Evolutionary conservation across 192 early-diverging fungal species (phyloP).

Genomic region (Coemansia sp.): DNA sequence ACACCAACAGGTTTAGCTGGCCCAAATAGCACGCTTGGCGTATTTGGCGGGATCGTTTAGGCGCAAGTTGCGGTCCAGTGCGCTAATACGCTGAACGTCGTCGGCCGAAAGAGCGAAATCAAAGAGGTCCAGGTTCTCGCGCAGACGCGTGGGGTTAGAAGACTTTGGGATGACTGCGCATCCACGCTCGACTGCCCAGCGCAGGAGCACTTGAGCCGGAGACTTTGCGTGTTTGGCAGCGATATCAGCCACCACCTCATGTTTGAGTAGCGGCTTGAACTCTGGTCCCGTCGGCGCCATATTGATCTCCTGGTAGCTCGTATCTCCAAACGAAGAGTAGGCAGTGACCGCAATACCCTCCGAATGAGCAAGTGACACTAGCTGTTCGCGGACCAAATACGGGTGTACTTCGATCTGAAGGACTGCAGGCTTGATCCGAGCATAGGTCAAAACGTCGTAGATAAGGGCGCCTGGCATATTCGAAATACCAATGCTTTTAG

Average conservation of each 20-base stretch:
- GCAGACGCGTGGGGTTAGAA: slow-evolving; percentile 63
- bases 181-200: slow-evolving; percentile 74
- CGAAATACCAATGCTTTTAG: slow-evolving; percentile 69
- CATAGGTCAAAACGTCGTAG: slow-evolving; percentile 58
- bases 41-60: slow-evolving; percentile 34
- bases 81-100: slow-evolving; percentile 28
- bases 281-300: slow-evolving; percentile 7
- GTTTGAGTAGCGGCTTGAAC: slow-evolving; percentile 24
- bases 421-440: slow-evolving; percentile 66
- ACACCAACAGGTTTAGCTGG: background rate
- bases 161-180: slow-evolving; percentile 79
- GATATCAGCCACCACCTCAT: slow-evolving; percentile 59
- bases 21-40: too few species aligned
- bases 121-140: slow-evolving; percentile 41
- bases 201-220: slow-evolving; percentile 71
- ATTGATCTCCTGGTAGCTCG: slow-evolving; percentile 25
- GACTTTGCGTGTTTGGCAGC: slow-evolving; percentile 64
- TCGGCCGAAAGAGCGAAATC: slow-evolving; percentile 24
- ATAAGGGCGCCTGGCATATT: slow-evolving; percentile 66
- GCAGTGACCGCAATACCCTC: slow-evolving; percentile 78
- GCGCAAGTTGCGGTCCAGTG: slow-evolving; percentile 26
- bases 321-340: slow-evolving; percentile 80
- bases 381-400: slow-evolving; percentile 59
- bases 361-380: slow-evolving; percentile 66
- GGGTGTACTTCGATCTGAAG: slow-evolving; percentile 89